Base-by-base conservation (phyloP, 2,329 filamentous ascomycete species). In the Polytolypa hystricis region DNA sequence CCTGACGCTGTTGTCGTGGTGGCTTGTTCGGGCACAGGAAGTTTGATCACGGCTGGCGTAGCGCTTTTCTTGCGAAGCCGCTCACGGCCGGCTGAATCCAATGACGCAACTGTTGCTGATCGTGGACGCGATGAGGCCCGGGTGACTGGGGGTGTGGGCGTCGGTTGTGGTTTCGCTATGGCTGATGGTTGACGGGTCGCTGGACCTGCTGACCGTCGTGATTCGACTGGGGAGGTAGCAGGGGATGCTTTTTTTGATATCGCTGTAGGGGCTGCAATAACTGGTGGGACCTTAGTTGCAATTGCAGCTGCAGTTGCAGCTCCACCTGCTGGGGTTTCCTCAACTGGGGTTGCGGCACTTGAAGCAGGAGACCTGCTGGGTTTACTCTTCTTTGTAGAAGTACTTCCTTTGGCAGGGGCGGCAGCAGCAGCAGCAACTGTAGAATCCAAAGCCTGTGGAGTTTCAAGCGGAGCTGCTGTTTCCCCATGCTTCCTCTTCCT, bases 401-500 rank as follows among this genome's bases (percentile, higher is more conserved):
- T 50, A n/a, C n/a, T n/a, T n/a, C n/a, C n/a, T 27, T 52, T 51
- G 18, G 54, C 43, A 12, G 53, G 40, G 18, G 46, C 40, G 19
- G 45, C 26, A 21, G 26, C 16, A 33, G 23, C 36, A 19, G 46
- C 43, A 15, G 50, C 46, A 31, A 49, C 38, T 8, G 48, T 43
- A 18, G 49, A 49, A 33, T 53, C 48, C 19, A 31, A 34, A 35
- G 47, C 48, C 42, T 42, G 40, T 17, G 41, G 28, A 12, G 42
- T 33, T 18, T 53, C 52, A n/a, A n/a, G n/a, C n/a, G 47, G 43
- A 7, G 54, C 51, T 2, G 60, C 60, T 14, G 60, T 60, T 19
- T 65, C 57, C 33, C 76, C 72, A 27, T 69, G 60, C 49, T 77
- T 78, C 35, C 74, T 65, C 54, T 77, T 78, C 33, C 52, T 58